phyloP scores from a whole-genome alignment of 2,329 filamentous ascomycete species.

The Sporothrix protearum region DNA sequence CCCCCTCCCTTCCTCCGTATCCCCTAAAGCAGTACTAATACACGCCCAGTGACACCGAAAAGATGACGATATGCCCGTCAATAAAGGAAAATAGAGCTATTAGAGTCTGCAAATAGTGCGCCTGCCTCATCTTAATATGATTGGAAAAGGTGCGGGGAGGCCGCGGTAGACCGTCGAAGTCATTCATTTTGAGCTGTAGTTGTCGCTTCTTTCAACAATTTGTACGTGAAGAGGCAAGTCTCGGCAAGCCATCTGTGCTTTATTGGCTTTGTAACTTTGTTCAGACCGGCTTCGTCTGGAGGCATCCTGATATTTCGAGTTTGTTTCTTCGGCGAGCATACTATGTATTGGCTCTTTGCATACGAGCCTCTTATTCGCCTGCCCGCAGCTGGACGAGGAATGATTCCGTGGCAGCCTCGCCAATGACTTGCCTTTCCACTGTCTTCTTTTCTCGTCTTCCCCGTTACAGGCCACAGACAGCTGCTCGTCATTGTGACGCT shows the following conservation, averaged over 20 bases:
- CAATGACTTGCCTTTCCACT: neutral
- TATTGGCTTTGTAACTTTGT: neutral
- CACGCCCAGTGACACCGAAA: conserved; percentile 7
- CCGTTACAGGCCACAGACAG: neutral
- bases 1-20: neutral
- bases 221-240: conserved; percentile 6
- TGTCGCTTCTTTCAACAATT: neutral
- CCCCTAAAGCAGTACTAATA: neutral
- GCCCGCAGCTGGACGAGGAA: neutral
- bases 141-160: neutral
- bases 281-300: neutral
- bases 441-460: neutral
- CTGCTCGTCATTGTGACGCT: neutral
- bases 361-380: neutral
- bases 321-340: neutral
- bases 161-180: neutral
- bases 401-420: neutral
- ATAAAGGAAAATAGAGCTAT: neutral
- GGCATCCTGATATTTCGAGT: neutral
- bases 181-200: neutral
- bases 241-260: neutral
- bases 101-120: neutral
- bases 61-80: neutral
- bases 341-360: neutral
- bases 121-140: neutral